phyloP scores from a whole-genome alignment of 106 monocot genomes.

The Chionographis japonica region DNA sequence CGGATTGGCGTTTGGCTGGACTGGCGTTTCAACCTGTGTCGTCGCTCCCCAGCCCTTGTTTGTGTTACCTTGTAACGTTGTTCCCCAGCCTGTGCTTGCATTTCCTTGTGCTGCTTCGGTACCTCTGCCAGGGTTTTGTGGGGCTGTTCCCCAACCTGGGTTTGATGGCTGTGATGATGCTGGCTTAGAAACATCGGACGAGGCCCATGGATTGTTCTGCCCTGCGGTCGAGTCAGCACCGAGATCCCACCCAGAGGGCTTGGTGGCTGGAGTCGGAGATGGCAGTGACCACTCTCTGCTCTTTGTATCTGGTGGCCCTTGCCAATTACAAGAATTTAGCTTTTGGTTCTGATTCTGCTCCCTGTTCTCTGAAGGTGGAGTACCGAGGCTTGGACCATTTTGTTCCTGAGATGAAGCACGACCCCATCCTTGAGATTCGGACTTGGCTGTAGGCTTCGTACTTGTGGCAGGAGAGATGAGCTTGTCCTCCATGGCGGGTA shows the following conservation, averaged over 20 bases:
- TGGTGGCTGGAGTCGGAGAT: constrained; percentile 47
- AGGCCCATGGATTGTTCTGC: constrained; percentile 1
- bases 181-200: constrained; percentile 1
- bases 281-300: constrained; percentile 40
- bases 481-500: background rate
- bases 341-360: constrained; percentile 11
- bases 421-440: background rate
- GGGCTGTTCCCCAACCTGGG: background rate
- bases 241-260: constrained; percentile 13
- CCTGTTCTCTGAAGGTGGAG: constrained; percentile 8
- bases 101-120: background rate
- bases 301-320: constrained; percentile 10
- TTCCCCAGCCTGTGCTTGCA: constrained; percentile 10
- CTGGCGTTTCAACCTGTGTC: background rate
- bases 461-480: background rate
- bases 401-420: background rate
- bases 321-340: constrained; percentile 2
- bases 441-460: background rate
- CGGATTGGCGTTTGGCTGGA: background rate
- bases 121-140: background rate
- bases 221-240: constrained; percentile 7
- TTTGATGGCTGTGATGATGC: background rate
- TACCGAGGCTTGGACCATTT: background rate
- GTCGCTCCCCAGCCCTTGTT: constrained; percentile 6
- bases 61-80: background rate